A percentile compares a stretch with the other conserved stretches of the same genome.
These are phyloP conservation scores for Fusarium caatingaense DNA, from an alignment of 2,329 filamentous ascomycete genomes.

Conservation along the genomic window DNA sequence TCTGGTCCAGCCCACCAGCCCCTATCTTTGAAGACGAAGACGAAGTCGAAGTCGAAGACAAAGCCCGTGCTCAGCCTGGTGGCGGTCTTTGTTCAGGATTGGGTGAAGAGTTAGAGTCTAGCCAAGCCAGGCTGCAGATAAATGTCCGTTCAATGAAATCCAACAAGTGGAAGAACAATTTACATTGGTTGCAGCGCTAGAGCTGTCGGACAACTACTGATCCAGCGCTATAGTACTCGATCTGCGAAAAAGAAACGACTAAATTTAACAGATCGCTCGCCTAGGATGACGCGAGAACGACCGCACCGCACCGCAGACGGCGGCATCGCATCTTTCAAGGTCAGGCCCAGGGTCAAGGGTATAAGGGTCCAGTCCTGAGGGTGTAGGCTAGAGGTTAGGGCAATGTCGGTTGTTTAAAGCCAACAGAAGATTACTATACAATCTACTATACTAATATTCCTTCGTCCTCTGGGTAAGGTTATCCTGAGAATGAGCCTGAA, in stretches of 20 bases:
- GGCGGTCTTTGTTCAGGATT: conserved; percentile 13
- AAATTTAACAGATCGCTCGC: conserved; percentile 27
- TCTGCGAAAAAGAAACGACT: conserved; percentile 34
- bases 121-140: conserved; percentile 29
- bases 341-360: not conserved
- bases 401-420: conserved; percentile 14
- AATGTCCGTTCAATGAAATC: conserved; percentile 28
- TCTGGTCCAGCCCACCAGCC: conserved; percentile 17
- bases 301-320: conserved; percentile 7
- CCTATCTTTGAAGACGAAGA: conserved; percentile 32
- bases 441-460: not conserved
- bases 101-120: conserved; percentile 17
- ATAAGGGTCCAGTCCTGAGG: conserved; percentile 6
- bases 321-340: conserved; percentile 11
- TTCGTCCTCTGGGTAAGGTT: not conserved
- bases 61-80: conserved; percentile 35
- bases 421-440: conserved; percentile 23
- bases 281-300: conserved; percentile 30
- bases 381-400: conserved; percentile 15
- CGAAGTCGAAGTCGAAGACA: not conserved
- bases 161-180: conserved; percentile 29
- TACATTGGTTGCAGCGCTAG: conserved; percentile 20
- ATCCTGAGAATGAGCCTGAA: conserved; percentile 12
- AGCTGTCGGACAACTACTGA: conserved; percentile 19
- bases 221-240: conserved; percentile 4